Base-by-base conservation (phyloP, 352 stramenopile species). In the Blastocystis sp. region DNA sequence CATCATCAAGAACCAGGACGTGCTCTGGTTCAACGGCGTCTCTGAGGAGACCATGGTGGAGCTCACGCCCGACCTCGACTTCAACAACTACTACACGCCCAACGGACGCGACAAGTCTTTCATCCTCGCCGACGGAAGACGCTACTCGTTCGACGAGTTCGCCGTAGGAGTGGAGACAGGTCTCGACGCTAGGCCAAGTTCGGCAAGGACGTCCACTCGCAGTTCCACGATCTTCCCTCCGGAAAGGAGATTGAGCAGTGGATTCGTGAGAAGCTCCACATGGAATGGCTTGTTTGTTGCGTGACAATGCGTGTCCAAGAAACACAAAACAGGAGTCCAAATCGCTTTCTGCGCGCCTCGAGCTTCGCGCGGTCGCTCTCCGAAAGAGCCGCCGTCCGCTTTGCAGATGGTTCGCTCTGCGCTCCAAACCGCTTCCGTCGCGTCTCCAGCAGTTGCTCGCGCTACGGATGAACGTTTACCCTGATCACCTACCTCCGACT, bases 261-360 rank as follows among this genome's bases (percentile, higher is more conserved):
- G 73, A 84, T 84, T 53, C 54, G 44, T 38, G 54, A 84, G 21
- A 84, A 84, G 38, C 59, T 84, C 4, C 73, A 84, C 46, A 71
- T 84, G 18, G 21, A 56, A 51, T 65, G 36, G 6, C 18, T 4
- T 53, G 48, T 84, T 84, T 76, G 49, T 57, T 78, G n/a, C 54
- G 7, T 16, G 29, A 69, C 6, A 3, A 54, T 21, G 46, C 9
- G 46, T 21, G 21, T 54, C 11, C 21, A 54, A 54, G 9, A 54
- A 54, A 54, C 9, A 54, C 21, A 54, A 21, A 54, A 69, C 57
- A 46, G 6, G n/a, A 69, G 57, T 29, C 61, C 61, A 42, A 72
- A 72, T 36, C 61, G 27, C 4, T 72, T 72, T 14, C 32, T 44
- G 9, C 61, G 61, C 2, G 29, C 61, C 38, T 44, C 18, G 11